A percentile compares a stretch with the other conserved stretches of the same genome.
Conservation (phyloP, 176 grass and related monocot genomes). For the Phoenix roebelenii region DNA sequence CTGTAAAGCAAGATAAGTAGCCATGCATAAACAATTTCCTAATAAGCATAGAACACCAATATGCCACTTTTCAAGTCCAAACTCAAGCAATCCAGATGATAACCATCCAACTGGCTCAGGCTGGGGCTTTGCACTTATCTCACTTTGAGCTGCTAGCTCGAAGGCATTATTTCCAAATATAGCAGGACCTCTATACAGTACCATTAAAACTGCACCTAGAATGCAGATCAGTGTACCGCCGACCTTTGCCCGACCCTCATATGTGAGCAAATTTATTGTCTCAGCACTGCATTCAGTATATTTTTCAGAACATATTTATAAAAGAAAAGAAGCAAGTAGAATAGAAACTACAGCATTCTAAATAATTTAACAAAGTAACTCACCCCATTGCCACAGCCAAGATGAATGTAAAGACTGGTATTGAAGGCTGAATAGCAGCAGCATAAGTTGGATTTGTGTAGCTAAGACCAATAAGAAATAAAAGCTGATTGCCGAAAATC, state of each 20-base stretch:
- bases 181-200: conserved; percentile 61
- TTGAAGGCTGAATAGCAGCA: conserved; percentile 71
- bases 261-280: conserved; percentile 43
- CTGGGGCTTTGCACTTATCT: conserved; percentile 47
- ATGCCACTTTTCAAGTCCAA: conserved; percentile 69
- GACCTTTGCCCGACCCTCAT: conserved; percentile 53
- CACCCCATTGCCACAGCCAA: conserved; percentile 65
- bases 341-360: too few relatives aligned
- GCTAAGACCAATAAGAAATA: conserved; percentile 78
- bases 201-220: conserved; percentile 73
- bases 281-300: conserved; percentile 49
- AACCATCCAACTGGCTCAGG: conserved; percentile 34
- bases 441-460: conserved; percentile 92
- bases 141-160: conserved; percentile 29
- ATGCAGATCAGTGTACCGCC: conserved; percentile 70
- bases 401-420: conserved; percentile 86
- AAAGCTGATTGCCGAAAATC: conserved; percentile 83
- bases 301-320: background rate
- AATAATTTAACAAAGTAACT: background rate
- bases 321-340: too few relatives aligned
- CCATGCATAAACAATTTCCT: conserved; percentile 86
- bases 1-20: conserved; percentile 84
- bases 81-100: conserved; percentile 24
- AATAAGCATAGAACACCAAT: conserved; percentile 79
- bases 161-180: conserved; percentile 39